A percentile compares a stretch with the other conserved stretches of the same genome.
Conservation (phyloP, 2,329 filamentous ascomycete genomes). For the Clarireedia hainanense region DNA sequence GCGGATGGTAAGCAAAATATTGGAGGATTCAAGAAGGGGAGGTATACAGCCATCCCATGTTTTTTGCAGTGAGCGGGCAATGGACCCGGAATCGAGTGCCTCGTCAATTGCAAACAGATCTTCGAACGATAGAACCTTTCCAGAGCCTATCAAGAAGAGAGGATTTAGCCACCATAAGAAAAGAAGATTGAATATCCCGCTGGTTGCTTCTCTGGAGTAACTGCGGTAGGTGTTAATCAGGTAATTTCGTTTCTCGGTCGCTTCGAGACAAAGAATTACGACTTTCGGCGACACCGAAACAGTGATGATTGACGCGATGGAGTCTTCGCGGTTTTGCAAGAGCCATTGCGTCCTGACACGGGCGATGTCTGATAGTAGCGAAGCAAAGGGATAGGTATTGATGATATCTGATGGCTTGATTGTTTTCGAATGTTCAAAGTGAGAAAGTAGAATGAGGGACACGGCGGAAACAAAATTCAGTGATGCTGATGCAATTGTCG, state of each 20-base stretch:
- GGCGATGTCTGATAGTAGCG: slow-evolving; percentile 13
- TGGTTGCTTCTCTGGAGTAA: slow-evolving; percentile 26
- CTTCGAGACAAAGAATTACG: slow-evolving; percentile 18
- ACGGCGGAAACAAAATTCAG: neutral
- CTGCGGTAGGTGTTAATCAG: slow-evolving; percentile 14
- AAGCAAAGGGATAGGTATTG: slow-evolving; percentile 14
- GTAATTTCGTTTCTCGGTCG: slow-evolving; percentile 14
- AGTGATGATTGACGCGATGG: slow-evolving; percentile 13
- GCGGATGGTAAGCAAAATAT: neutral
- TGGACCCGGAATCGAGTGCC: slow-evolving; percentile 3
- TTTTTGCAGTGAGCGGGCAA: slow-evolving; percentile 8
- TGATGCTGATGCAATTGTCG: neutral
- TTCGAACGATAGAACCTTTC: slow-evolving; percentile 25
- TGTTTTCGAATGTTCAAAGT: slow-evolving; percentile 2
- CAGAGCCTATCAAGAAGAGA: slow-evolving; percentile 28
- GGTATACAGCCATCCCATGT: slow-evolving; percentile 14
- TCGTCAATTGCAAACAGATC: slow-evolving; percentile 22
- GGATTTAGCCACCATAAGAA: slow-evolving; percentile 33
- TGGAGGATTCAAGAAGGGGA: neutral
- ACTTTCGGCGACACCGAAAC: slow-evolving; percentile 16
- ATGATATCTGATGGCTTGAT: slow-evolving; percentile 10
- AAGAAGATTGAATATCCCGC: slow-evolving; percentile 29
- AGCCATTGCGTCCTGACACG: slow-evolving; percentile 19
- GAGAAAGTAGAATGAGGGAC: neutral
- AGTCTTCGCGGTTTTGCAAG: slow-evolving; percentile 16